Percentiles rank a stretch among this genome's conserved stretches.
These are phyloP conservation scores for Didymella exigua DNA, from an alignment of 2,329 filamentous ascomycete genomes.

Conservation along the genomic window DNA sequence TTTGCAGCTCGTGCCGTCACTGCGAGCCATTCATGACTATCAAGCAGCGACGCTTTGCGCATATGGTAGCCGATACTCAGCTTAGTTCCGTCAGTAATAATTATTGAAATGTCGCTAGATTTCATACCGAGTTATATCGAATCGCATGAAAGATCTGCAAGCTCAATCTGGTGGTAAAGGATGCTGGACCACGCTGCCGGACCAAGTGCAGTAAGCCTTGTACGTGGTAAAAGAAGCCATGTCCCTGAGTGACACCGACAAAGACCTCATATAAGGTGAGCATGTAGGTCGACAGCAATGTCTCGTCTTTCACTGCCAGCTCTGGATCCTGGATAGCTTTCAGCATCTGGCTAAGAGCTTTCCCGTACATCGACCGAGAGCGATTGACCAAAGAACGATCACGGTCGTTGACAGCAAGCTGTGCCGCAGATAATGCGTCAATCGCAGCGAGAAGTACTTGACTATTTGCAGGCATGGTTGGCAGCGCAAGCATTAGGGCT, in stretches of 20 bases:
- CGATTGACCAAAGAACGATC: conserved; percentile 40
- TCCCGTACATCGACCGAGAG: conserved; percentile 44
- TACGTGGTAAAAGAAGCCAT: conserved; percentile 47
- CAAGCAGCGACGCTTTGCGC: conserved; percentile 45
- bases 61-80: conserved; percentile 44
- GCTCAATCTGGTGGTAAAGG: conserved; percentile 37
- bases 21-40: conserved; percentile 41
- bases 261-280: conserved; percentile 46
- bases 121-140: conserved; percentile 41
- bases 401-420: conserved; percentile 42
- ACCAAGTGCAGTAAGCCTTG: conserved; percentile 44
- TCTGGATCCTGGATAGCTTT: conserved; percentile 37
- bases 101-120: no score
- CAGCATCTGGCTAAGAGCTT: conserved; percentile 42
- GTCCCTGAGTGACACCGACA: conserved; percentile 40
- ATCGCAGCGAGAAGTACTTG: conserved; percentile 40
- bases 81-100: conserved; percentile 24
- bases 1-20: conserved; percentile 40
- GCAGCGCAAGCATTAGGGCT: conserved; percentile 42
- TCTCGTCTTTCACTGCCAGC: conserved; percentile 40
- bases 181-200: conserved; percentile 40
- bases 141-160: conserved; percentile 45
- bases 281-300: conserved; percentile 43
- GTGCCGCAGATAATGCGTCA: conserved; percentile 43
- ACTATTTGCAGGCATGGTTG: conserved; percentile 39